Evolutionary conservation across 1,284 basidiomycete species (phyloP).

Genomic region (Xanthoconium separans): DNA sequence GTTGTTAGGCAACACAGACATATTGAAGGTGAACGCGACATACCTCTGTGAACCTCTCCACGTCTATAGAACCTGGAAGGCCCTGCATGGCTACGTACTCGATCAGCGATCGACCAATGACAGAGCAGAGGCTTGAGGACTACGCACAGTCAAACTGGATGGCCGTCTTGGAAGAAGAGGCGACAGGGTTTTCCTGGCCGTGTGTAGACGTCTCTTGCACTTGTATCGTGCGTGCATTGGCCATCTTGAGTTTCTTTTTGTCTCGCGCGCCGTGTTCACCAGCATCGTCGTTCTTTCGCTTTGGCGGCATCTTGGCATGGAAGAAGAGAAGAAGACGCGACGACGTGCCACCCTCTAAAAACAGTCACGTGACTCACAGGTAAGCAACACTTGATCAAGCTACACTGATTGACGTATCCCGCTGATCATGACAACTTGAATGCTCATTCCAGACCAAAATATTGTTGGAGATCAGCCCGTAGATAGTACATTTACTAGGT

Average conservation of each 20-base stretch:
- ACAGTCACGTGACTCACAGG: no score
- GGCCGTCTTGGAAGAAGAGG: constrained; percentile 39
- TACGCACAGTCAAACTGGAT: constrained; percentile 41
- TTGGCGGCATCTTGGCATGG: constrained; percentile 45
- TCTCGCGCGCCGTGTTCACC: constrained; percentile 48
- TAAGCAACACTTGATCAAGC: no score
- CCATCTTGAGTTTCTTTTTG: constrained; percentile 67
- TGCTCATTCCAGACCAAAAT: no score
- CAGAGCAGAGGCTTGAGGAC: background rate
- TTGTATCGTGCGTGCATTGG: constrained; percentile 62
- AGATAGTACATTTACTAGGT: no score
- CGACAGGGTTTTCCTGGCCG: constrained; percentile 20
- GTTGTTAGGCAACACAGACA: background rate
- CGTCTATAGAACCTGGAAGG: constrained; percentile 75
- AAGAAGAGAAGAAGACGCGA: no score
- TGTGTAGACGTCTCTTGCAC: constrained; percentile 45
- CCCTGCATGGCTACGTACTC: constrained; percentile 48
- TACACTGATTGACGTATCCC: no score
- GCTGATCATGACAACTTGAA: no score
- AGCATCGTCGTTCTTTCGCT: constrained; percentile 46
- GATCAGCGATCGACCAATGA: background rate
- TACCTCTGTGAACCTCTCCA: constrained; percentile 86
- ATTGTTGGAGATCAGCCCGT: no score
- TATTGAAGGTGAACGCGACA: constrained; percentile 7
- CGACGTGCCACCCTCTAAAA: no score